Evolutionary conservation across 2,329 filamentous ascomycete genomes (phyloP), one percentile per base, ranked within the genome.

Genomic region (Xenoacremonium recifei): DNA sequence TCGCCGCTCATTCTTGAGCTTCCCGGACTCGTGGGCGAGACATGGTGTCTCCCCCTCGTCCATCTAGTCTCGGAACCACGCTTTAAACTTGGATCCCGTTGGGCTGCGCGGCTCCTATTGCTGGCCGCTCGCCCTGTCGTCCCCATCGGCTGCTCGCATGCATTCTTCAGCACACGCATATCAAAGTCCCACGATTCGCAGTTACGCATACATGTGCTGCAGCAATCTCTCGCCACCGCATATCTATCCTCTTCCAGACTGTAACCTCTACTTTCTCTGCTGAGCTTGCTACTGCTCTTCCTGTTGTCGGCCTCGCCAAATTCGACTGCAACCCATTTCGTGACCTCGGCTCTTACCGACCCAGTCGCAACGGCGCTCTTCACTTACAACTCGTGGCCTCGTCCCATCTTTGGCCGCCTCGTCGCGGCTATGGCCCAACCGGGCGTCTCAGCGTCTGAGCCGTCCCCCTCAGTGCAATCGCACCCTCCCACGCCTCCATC

Each of bases 391-490:
- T 30, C 21, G 18, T 35, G 32, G 20, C 36, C 29, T 17, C 21
- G 19, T 37, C 31, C 21, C 13, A 35, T 35, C 35, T 21, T 23
- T 41, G 46, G 44, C 55, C 42, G 43, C 42, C 48, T 43, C 48
- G 42, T 42, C 43, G 44, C 40, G 49, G 60, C 41, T 50, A 66
- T 67, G 63, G 58, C 63, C 44, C 59, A 61, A 45, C 55, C 49
- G 38, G 55, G 54, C 47, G 53, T 53, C 39, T 45, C 53, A 44
- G 51, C 57, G 45, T 55, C 57, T 45, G 55, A 57, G 49, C 58
- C 58, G 40, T 48, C 50, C 47, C 56, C 55, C 44, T 49, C 51
- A 39, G 40, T 44, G 31, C 44, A 48, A 36, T 41, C 53, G 44
- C 59, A 54, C 41, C 53, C 51, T 45, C 53, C 51, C 44, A 49